These are phyloP conservation scores for Eucalyptus shirleyi DNA, from an alignment of 345 rosid species.

Conservation along the genomic window DNA sequence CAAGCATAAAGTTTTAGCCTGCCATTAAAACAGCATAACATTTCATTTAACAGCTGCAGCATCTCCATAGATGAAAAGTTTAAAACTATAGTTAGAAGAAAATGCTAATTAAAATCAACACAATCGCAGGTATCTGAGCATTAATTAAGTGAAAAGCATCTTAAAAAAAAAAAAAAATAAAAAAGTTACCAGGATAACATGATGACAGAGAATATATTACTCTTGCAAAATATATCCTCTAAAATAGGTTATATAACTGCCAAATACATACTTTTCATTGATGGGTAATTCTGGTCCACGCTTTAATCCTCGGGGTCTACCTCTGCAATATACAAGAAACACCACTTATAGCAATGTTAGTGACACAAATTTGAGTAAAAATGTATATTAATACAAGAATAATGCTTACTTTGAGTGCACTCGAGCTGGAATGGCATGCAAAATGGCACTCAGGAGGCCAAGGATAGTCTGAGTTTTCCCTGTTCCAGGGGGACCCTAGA, in stretches of 20 bases:
- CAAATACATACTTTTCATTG: slow-evolving; percentile 63
- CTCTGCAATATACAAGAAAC: slow-evolving; percentile 18
- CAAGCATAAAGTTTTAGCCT: background rate
- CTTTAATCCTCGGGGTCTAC: slow-evolving; percentile 23
- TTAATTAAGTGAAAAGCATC: background rate
- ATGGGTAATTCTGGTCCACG: slow-evolving; percentile 45
- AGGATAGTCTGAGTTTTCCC: slow-evolving; percentile 98
- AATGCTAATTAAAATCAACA: background rate
- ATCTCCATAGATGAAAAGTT: background rate
- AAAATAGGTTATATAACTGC: background rate
- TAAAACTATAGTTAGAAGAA: background rate
- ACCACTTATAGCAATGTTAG: background rate
- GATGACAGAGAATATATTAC: background rate
- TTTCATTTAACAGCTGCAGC: background rate
- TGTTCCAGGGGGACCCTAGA: slow-evolving; percentile 98
- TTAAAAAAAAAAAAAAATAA: background rate
- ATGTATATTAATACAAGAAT: background rate
- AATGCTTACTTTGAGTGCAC: slow-evolving; percentile 46
- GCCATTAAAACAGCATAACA: background rate
- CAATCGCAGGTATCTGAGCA: background rate
- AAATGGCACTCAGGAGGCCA: slow-evolving; percentile 84
- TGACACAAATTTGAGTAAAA: background rate
- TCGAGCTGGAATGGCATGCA: slow-evolving; percentile 93
- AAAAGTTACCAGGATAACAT: background rate
- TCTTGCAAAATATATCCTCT: background rate